A percentile compares a stretch with the other conserved stretches of the same genome.
Evolutionary conservation across 2,329 filamentous ascomycete genomes (phyloP).

Genomic region (Thielaviopsis populi): DNA sequence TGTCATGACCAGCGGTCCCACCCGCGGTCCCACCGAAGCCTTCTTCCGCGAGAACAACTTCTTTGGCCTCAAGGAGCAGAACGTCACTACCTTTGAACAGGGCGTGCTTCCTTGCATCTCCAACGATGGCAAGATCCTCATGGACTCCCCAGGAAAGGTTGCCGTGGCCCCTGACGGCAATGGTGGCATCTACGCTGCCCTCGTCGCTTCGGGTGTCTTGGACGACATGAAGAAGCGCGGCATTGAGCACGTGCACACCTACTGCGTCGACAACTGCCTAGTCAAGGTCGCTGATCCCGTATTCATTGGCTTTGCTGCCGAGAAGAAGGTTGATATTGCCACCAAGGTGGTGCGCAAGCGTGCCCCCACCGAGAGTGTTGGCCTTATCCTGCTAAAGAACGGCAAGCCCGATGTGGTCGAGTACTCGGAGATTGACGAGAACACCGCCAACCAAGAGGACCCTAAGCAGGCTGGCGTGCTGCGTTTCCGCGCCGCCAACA

Average conservation of each 20-base stretch:
- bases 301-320: slow-evolving; percentile 86
- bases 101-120: slow-evolving; percentile 93
- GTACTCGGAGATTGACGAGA: slow-evolving; percentile 89
- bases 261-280: slow-evolving; percentile 99
- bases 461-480: slow-evolving; percentile 64
- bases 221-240: slow-evolving; percentile 79
- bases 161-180: slow-evolving; percentile 96
- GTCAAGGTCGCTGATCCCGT: slow-evolving; percentile 94
- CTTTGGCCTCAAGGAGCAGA: slow-evolving; percentile 74
- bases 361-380: slow-evolving; percentile 87
- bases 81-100: slow-evolving; percentile 91
- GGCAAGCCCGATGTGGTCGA: slow-evolving; percentile 94
- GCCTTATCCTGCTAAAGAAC: slow-evolving; percentile 87
- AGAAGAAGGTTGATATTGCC: slow-evolving; percentile 81
- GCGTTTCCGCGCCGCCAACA: slow-evolving; percentile 95
- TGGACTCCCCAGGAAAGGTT: slow-evolving; percentile 80
- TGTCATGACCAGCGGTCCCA: slow-evolving; percentile 97
- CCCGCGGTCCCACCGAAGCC: slow-evolving; percentile 74
- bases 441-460: slow-evolving; percentile 80
- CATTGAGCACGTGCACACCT: slow-evolving; percentile 88
- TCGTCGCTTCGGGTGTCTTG: slow-evolving; percentile 65
- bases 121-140: slow-evolving; percentile 91
- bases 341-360: slow-evolving; percentile 99
- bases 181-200: slow-evolving; percentile 86
- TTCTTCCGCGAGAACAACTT: slow-evolving; percentile 85